Conservation (phyloP, 352 stramenopile species). For the Globisporangium echinulatum region DNA sequence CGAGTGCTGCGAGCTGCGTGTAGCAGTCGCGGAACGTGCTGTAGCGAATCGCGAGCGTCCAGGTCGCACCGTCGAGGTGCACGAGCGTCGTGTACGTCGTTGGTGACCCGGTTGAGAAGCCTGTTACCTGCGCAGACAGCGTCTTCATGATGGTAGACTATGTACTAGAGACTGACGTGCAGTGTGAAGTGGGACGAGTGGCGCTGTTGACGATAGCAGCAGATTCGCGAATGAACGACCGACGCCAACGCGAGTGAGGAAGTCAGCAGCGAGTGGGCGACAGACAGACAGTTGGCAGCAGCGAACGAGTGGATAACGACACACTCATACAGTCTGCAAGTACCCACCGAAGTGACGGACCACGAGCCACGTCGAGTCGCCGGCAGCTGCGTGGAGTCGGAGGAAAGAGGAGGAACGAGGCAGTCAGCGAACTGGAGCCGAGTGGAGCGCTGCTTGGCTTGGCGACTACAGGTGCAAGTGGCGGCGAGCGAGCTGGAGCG, state of each 20-base stretch:
- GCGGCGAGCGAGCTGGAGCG: background rate
- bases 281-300: background rate
- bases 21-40: conserved; percentile 61
- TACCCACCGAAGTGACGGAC: background rate
- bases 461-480: background rate
- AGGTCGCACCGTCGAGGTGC: conserved; percentile 28
- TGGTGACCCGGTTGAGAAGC: conserved; percentile 30
- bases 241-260: background rate
- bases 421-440: background rate
- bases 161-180: background rate
- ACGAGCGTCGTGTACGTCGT: conserved; percentile 50
- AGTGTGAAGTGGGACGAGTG: background rate
- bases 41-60: conserved; percentile 55
- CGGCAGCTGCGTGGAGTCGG: background rate
- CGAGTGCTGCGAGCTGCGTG: conserved; percentile 31
- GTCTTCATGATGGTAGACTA: conserved; percentile 12
- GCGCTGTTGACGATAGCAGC: background rate
- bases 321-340: background rate
- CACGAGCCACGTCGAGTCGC: background rate
- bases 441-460: background rate
- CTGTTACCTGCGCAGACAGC: conserved; percentile 33
- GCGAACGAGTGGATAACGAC: background rate
- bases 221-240: conserved; percentile 9
- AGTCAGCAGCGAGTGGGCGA: background rate
- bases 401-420: conserved; percentile 5